Percentiles rank a stretch among this genome's conserved stretches.
phyloP scores from a whole-genome alignment of 352 stramenopile species.

The Phytophthora agathidicida region DNA sequence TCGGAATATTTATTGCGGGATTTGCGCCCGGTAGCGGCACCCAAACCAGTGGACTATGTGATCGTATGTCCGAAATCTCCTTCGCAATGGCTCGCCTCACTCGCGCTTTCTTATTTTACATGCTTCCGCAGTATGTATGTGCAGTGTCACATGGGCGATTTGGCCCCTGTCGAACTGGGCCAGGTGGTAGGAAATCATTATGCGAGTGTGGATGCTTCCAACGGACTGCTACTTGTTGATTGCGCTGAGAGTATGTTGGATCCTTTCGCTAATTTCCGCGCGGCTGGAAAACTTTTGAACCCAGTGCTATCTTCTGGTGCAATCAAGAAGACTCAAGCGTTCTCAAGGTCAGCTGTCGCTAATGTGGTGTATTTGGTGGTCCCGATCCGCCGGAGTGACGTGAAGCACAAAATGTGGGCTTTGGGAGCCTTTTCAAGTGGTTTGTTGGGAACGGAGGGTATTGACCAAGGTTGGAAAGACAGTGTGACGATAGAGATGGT shows the following conservation, averaged over 20 bases:
- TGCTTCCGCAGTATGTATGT: conserved; percentile 74
- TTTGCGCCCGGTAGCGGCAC: conserved; percentile 64
- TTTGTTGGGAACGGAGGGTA: conserved; percentile 50
- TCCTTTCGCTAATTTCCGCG: conserved; percentile 69
- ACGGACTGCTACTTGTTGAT: conserved; percentile 61
- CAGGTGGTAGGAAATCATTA: conserved; percentile 42
- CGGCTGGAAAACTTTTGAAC: conserved; percentile 60
- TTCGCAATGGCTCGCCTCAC: conserved; percentile 69
- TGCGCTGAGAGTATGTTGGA: conserved; percentile 56
- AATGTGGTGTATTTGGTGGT: conserved; percentile 79
- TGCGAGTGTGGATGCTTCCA: conserved; percentile 56
- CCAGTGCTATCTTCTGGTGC: conserved; percentile 51
- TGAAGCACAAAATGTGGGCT: conserved; percentile 78
- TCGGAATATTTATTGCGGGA: conserved; percentile 80
- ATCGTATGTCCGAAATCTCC: conserved; percentile 77
- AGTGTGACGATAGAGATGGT: conserved; percentile 75
- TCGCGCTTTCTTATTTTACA: conserved; percentile 75
- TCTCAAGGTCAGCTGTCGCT: conserved; percentile 62
- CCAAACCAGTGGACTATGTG: conserved; percentile 77
- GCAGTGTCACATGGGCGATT: conserved; percentile 74
- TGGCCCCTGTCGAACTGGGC: conserved; percentile 54
- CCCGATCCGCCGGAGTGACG: conserved; percentile 62
- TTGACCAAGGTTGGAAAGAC: conserved; percentile 41
- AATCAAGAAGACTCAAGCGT: conserved; percentile 68
- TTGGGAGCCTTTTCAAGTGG: conserved; percentile 67